A percentile compares a stretch with the other conserved stretches of the same genome.
Evolutionary conservation across 2,329 filamentous ascomycete species (phyloP).

Genomic region (Colletotrichum sp.): DNA sequence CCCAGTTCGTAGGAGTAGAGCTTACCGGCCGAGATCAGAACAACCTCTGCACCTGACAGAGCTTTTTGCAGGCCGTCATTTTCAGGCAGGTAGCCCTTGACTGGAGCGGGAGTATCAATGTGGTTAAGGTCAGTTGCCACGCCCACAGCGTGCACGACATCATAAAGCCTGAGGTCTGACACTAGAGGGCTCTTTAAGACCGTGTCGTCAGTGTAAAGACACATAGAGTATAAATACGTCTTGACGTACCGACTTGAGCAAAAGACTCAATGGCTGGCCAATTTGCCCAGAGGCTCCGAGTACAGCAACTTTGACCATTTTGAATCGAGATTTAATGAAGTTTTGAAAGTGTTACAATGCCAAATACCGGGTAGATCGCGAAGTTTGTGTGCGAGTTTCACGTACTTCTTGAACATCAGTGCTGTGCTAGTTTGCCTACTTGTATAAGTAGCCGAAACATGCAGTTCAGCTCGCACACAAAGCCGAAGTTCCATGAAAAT

Average conservation of each 20-base stretch:
- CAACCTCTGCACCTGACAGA: constrained; percentile 72
- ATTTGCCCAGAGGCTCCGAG: constrained; percentile 8
- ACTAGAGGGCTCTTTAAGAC: neutral
- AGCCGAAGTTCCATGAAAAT: neutral
- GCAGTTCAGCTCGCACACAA: neutral
- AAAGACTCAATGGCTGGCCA: constrained; percentile 2
- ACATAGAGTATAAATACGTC: neutral
- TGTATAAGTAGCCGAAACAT: neutral
- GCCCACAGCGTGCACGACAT: constrained; percentile 44
- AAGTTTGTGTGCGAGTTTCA: neutral
- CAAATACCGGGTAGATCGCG: neutral
- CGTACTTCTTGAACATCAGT: neutral
- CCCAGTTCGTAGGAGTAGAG: no score
- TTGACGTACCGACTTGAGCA: constrained; percentile 4
- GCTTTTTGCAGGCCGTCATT: constrained; percentile 66
- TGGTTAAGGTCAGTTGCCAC: constrained; percentile 80
- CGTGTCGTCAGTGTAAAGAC: neutral
- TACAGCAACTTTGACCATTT: neutral
- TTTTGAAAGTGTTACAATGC: neutral
- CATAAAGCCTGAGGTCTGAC: constrained; percentile 19
- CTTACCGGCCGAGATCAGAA: constrained; percentile 72
- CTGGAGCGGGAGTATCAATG: constrained; percentile 80
- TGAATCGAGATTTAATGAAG: neutral
- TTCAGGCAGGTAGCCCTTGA: constrained; percentile 71
- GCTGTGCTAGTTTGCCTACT: neutral